Percentiles rank a stretch among this genome's conserved stretches.
These are phyloP conservation scores for Mariannaea elegans DNA, from an alignment of 2,329 filamentous ascomycete species.

Conservation along the genomic window DNA sequence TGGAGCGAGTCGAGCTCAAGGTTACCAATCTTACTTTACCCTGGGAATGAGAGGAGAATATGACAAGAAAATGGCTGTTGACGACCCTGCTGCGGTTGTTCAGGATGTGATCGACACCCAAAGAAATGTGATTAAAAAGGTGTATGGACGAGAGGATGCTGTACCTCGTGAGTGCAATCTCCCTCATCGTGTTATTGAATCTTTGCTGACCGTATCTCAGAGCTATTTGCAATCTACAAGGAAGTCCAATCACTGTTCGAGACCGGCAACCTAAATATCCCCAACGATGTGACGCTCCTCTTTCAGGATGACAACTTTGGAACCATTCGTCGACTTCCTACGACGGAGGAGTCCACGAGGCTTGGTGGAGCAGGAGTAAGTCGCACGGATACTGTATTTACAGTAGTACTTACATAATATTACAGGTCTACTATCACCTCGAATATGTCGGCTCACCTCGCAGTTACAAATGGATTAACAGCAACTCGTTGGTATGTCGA, in stretches of 20 bases:
- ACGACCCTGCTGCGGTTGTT: slow-evolving; percentile 61
- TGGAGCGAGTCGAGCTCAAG: slow-evolving; percentile 62
- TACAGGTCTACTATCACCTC: slow-evolving; percentile 60
- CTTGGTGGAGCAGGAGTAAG: slow-evolving; percentile 64
- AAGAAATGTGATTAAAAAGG: slow-evolving; percentile 60
- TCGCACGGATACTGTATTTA: neutral
- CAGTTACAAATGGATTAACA: slow-evolving; percentile 60
- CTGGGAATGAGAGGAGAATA: slow-evolving; percentile 67
- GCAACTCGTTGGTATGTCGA: slow-evolving; percentile 61
- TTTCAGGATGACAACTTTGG: slow-evolving; percentile 71
- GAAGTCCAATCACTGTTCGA: slow-evolving; percentile 69
- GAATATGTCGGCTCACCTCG: slow-evolving; percentile 48
- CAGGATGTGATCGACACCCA: slow-evolving; percentile 65
- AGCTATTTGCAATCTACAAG: slow-evolving; percentile 71
- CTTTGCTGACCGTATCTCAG: slow-evolving; percentile 39
- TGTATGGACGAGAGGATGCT: slow-evolving; percentile 56
- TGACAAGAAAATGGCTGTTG: slow-evolving; percentile 60
- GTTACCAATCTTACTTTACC: slow-evolving; percentile 68
- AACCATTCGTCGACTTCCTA: slow-evolving; percentile 64
- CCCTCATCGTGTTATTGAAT: neutral
- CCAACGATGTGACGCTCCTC: slow-evolving; percentile 67
- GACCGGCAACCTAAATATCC: slow-evolving; percentile 59
- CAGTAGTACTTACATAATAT: neutral
- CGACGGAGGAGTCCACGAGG: slow-evolving; percentile 60
- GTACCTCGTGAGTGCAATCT: slow-evolving; percentile 46